phyloP scores from a whole-genome alignment of 371 early-diverging fungal species.

The Globomyces sp. region DNA sequence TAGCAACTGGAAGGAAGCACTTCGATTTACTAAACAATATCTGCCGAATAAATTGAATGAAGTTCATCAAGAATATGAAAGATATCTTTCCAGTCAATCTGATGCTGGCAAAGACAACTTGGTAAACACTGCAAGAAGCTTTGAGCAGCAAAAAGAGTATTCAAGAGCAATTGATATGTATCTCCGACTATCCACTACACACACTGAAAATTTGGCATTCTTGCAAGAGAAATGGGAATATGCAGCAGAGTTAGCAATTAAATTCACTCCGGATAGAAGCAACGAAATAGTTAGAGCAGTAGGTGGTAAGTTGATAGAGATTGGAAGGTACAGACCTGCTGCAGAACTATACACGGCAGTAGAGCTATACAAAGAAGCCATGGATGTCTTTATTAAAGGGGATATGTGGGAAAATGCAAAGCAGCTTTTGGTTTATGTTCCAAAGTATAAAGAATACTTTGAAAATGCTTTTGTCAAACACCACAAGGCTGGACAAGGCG shows the following conservation, averaged over 20 bases:
- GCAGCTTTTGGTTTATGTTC: conserved; percentile 39
- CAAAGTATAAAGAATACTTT: conserved; percentile 45
- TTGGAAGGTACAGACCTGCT: conserved; percentile 44
- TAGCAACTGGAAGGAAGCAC: conserved; percentile 55
- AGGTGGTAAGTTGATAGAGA: conserved; percentile 37
- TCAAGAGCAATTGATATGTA: conserved; percentile 55
- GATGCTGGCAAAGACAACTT: conserved; percentile 45
- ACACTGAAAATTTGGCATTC: conserved; percentile 36
- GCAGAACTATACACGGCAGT: conserved; percentile 47
- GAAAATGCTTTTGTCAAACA: conserved; percentile 50
- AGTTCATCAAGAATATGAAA: conserved; percentile 50
- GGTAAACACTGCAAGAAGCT: conserved; percentile 35
- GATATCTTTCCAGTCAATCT: conserved; percentile 35
- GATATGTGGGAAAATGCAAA: conserved; percentile 50
- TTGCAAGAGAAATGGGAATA: conserved; percentile 48
- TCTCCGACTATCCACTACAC: conserved; percentile 40
- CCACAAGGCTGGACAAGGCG: conserved; percentile 49
- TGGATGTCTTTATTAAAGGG: conserved; percentile 48
- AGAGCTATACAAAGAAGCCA: conserved; percentile 53
- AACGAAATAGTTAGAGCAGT: conserved; percentile 46
- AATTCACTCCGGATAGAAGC: conserved; percentile 47
- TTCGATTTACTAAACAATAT: conserved; percentile 55
- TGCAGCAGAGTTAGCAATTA: conserved; percentile 53
- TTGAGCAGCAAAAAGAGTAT: conserved; percentile 55
- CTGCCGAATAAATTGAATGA: conserved; percentile 47